Evolutionary conservation across 2,329 filamentous ascomycete genomes (phyloP), one percentile per base, ranked within the genome.

Genomic region (Huntiella savannae): DNA sequence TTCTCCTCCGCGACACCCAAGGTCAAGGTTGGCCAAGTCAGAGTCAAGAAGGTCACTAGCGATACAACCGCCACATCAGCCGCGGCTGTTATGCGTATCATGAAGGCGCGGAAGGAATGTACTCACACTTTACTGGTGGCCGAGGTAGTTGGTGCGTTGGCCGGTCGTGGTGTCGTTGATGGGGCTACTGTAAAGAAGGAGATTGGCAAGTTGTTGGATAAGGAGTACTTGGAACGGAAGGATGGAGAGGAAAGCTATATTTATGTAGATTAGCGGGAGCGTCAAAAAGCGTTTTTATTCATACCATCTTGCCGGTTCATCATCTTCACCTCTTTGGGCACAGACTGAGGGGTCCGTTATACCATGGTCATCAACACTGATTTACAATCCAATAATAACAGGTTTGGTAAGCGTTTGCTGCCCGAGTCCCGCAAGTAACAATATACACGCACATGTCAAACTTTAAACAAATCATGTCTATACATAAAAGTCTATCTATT

Each of bases 1-100:
- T 98, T 98, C 62, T 66, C 66, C 2, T 81, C 95, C 57, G 71
- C 78, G 15, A 93, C 91, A 61, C 82, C 83, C 62, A 77, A 86
- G 48, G 79, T 98, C 64, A 98, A 98, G 67, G 95, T 98, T 67
- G 98, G 96, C 64, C 88, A 95, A 63, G 91, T 98, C 54, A 32
- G 22, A 33, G 91, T 35, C n/a, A 45, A 45, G 28, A 17, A 17
- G 6, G 32, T 19, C n/a, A 17, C 22, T n/a, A 32, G 5, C 5
- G 17, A 42, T 12, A n/a, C 40, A 28, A 22, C 11, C 22, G n/a
- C 16, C 5, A 33, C 40, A 5, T 33, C 32, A 10, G 16, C 13
- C 2, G 91, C 91, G 1, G 88, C 91, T 1, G 92, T 98, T 57
- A 91, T 98, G 51, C 70, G 91, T 13, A 93, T 98, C 57, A 87